Percentiles rank a stretch among this genome's conserved stretches.
Conservation (phyloP, 1,139 yeast species). For the Sugiyamaella grinbergsii region DNA sequence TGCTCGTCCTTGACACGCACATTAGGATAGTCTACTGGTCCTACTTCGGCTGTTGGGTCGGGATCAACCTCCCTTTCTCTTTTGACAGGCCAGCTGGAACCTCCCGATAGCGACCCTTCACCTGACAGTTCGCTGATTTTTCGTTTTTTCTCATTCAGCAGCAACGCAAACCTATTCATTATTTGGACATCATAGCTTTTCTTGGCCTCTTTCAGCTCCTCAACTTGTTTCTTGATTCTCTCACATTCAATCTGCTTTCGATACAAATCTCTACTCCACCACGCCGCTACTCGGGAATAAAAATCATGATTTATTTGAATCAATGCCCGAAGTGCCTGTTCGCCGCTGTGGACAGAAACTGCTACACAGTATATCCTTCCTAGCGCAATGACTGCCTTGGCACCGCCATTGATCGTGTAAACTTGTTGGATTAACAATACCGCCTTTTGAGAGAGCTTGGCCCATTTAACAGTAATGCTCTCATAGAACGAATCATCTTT, state of each 20-base stretch:
- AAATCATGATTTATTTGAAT: constrained; percentile 4
- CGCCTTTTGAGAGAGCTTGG: constrained; percentile 10
- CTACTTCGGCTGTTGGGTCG: neutral
- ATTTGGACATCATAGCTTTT: constrained; percentile 23
- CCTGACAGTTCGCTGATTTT: constrained; percentile 23
- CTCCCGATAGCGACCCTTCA: neutral
- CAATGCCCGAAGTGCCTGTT: constrained; percentile 13
- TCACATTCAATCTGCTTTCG: constrained; percentile 1
- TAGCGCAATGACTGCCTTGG: constrained; percentile 19
- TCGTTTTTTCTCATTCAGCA: constrained; percentile 27
- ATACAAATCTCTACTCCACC: constrained; percentile 9
- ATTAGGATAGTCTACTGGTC: neutral
- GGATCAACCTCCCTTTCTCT: neutral
- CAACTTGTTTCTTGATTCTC: constrained; percentile 20
- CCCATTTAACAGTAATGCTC: constrained; percentile 7
- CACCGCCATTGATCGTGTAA: constrained; percentile 9
- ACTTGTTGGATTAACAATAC: constrained; percentile 22
- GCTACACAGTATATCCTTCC: constrained; percentile 6
- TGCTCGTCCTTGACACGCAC: constrained; percentile 6
- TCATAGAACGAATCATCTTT: constrained; percentile 12
- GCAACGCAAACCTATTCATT: constrained; percentile 20
- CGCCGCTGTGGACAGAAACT: constrained; percentile 2
- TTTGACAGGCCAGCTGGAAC: neutral
- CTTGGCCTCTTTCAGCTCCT: constrained; percentile 25
- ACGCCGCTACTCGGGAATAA: neutral